A percentile compares a stretch with the other conserved stretches of the same genome.
Evolutionary conservation across 1,139 yeast species (phyloP).

Genomic region (Meyerozyma sp.): DNA sequence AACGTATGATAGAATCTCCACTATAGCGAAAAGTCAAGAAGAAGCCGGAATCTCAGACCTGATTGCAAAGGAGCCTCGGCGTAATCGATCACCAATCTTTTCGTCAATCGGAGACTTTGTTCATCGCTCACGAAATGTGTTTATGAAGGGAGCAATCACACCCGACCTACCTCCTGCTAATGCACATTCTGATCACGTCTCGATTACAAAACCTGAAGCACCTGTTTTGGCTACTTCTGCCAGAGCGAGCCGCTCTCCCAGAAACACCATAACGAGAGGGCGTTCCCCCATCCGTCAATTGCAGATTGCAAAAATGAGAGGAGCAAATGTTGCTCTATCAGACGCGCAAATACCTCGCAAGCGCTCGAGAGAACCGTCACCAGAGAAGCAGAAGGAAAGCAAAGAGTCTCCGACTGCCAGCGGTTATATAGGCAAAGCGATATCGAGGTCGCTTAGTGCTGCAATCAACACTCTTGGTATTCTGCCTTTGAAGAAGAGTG

Average conservation of each 20-base stretch:
- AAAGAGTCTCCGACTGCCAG: neutral
- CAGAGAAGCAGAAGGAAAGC: neutral
- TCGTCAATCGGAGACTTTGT: constrained; percentile 9
- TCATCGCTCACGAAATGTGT: constrained; percentile 14
- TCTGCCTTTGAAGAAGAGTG: neutral
- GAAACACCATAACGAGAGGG: neutral
- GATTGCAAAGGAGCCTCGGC: neutral
- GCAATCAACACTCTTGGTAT: neutral
- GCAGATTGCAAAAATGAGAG: neutral
- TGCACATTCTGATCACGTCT: neutral
- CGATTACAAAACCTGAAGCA: neutral
- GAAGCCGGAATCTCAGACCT: no score
- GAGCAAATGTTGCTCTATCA: neutral
- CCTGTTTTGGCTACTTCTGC: neutral
- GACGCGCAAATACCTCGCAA: neutral
- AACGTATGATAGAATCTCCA: no score
- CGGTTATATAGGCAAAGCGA: neutral
- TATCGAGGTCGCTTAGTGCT: neutral
- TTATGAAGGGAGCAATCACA: constrained; percentile 4
- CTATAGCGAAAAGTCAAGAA: no score
- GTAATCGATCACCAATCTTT: neutral
- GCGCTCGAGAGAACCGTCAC: neutral
- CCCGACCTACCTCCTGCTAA: neutral
- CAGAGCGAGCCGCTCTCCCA: neutral
- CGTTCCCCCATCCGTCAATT: neutral